These are phyloP conservation scores for Leccinum rimulosum DNA, from an alignment of 768 basidiomycete species.

Conservation along the genomic window DNA sequence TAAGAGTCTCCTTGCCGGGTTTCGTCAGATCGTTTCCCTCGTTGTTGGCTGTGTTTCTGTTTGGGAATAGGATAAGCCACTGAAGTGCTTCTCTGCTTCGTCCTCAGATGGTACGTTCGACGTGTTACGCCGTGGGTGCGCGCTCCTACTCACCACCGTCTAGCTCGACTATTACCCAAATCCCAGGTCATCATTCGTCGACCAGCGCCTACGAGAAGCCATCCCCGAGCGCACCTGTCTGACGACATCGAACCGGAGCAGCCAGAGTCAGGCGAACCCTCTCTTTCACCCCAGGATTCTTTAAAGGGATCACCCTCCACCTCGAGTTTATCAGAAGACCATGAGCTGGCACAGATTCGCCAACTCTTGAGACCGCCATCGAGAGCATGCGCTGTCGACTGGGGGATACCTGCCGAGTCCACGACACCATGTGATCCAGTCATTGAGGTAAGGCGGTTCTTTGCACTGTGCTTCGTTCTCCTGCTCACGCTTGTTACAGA, in stretches of 20 bases:
- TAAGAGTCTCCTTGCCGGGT: slow-evolving; percentile 52
- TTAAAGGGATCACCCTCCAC: slow-evolving; percentile 12
- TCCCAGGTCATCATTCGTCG: slow-evolving; percentile 62
- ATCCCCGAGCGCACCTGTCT: slow-evolving; percentile 48
- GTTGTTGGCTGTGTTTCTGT: slow-evolving; percentile 59
- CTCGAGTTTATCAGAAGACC: slow-evolving; percentile 26
- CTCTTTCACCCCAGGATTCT: slow-evolving; percentile 18
- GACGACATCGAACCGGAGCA: slow-evolving; percentile 39
- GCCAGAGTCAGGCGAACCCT: background rate
- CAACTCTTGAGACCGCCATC: slow-evolving; percentile 58
- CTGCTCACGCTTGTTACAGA: slow-evolving; percentile 40
- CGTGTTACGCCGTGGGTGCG: background rate
- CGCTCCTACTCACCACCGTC: background rate
- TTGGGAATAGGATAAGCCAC: slow-evolving; percentile 62
- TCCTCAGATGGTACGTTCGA: slow-evolving; percentile 30
- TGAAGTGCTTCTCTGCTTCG: slow-evolving; percentile 33
- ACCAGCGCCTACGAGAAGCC: slow-evolving; percentile 44
- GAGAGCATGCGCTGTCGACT: slow-evolving; percentile 63
- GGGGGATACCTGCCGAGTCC: slow-evolving; percentile 71
- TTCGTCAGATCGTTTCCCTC: slow-evolving; percentile 55
- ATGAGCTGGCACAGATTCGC: slow-evolving; percentile 56
- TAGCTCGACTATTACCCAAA: slow-evolving; percentile 45
- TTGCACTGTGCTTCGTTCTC: background rate
- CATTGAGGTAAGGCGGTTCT: slow-evolving; percentile 47
- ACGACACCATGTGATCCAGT: slow-evolving; percentile 56